Conservation (phyloP, 352 stramenopile species). For the Globisporangium cylindrosporum region DNA sequence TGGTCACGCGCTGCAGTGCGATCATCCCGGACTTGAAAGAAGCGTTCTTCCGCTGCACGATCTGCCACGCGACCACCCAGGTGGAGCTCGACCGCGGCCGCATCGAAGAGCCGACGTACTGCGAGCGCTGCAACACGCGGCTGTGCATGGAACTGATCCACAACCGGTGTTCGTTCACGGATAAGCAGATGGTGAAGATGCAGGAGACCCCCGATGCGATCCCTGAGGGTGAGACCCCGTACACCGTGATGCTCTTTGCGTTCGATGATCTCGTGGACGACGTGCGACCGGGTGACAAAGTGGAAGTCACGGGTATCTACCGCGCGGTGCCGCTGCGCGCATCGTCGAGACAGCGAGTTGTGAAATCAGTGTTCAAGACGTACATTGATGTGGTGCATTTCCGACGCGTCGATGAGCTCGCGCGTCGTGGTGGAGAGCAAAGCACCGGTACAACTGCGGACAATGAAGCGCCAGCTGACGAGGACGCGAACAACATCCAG, state of each 20-base stretch:
- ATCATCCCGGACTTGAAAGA: conserved; percentile 99
- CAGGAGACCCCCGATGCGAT: conserved; percentile 98
- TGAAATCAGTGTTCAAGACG: conserved; percentile 98
- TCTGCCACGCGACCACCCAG: conserved; percentile 90
- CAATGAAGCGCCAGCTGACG: conserved; percentile 8
- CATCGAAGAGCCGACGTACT: conserved; percentile 95
- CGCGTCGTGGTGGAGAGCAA: conserved; percentile 32
- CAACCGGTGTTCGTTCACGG: conserved; percentile 97
- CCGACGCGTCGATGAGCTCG: conserved; percentile 84
- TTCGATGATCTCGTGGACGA: conserved; percentile 98
- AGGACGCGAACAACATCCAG: conserved; percentile 41
- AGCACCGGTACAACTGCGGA: conserved; percentile 10
- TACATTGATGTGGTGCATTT: conserved; percentile 99
- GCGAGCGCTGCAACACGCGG: conserved; percentile 84
- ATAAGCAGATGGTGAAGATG: conserved; percentile 99
- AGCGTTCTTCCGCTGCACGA: conserved; percentile 95
- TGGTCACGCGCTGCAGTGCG: conserved; percentile 96
- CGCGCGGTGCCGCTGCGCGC: conserved; percentile 93
- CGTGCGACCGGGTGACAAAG: conserved; percentile 95
- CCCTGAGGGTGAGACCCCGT: conserved; percentile 98
- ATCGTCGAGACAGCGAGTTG: conserved; percentile 92
- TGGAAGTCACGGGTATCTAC: conserved; percentile 97
- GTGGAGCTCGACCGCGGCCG: conserved; percentile 94
- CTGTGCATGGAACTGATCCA: conserved; percentile 96
- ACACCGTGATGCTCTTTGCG: conserved; percentile 96